Evolutionary conservation across 2,329 filamentous ascomycete species (phyloP), one percentile per base, ranked within the genome.

Genomic region (Monosporascus sp.): DNA sequence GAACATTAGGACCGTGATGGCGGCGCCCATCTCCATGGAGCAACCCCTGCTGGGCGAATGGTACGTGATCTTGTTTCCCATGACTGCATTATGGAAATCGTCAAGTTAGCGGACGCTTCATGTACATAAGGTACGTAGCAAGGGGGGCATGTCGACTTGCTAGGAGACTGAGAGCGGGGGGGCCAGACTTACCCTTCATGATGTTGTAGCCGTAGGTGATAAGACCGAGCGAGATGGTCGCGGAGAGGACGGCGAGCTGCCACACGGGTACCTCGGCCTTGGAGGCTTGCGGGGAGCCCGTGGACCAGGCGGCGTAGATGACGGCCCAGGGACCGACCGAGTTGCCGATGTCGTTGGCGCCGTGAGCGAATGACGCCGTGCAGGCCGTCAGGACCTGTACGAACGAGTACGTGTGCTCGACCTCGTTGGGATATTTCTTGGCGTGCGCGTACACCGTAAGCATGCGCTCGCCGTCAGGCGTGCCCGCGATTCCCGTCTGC

Each of bases 151-250:
- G 6, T 26, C 24, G 24, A 26, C 24, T 26, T 26, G 24, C 7
- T 26, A 26, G 24, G 24, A 2, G 24, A 24, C 24, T 24, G 3
- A 24, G 24, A 24, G 24, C 22, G 7, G 27, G 27, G 27, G 3
- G 17, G n/a, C 37, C 3, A n/a, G 11, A 59, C 78, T 69, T 72
- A 84, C 81, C 84, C 74, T 88, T 89, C 87, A 91, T 91, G 73
- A 91, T 91, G 76, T 91, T 90, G 75, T 90, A 91, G 9, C 87
- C 88, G 63, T 90, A 91, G 16, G 87, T 90, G 65, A 85, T 76
- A 53, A 91, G 77, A 60, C 87, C 88, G 43, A 85, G 58, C 47
- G 79, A 88, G 65, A 90, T 85, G 40, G 76, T 82, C 1, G 76
- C 68, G 26, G 83, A 78, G 14, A 88, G 74, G 19, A 91, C 85